A percentile compares a stretch with the other conserved stretches of the same genome.
Conservation (phyloP, 805 yeast genomes). For the Cyberlindnera maritima region DNA sequence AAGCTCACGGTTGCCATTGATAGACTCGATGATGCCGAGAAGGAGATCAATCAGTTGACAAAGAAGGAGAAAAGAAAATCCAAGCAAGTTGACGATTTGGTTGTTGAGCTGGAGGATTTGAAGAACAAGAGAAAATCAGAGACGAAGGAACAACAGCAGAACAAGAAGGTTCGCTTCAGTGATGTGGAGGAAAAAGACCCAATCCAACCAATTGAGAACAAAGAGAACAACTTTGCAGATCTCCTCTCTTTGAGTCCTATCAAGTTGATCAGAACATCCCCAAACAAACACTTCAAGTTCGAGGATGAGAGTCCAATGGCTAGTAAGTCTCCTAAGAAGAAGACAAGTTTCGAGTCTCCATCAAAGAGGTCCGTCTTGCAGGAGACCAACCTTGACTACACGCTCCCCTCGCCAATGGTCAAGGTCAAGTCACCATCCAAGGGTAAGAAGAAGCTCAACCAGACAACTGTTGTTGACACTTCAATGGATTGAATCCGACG, state of each 20-base stretch:
- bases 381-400: slow-evolving; percentile 16
- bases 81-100: slow-evolving; percentile 15
- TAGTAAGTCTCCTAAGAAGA: slow-evolving; percentile 7
- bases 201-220: slow-evolving; percentile 1
- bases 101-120: slow-evolving; percentile 2
- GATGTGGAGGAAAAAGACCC: slow-evolving; percentile 16
- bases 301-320: slow-evolving; percentile 11
- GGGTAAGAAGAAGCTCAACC: slow-evolving; percentile 18
- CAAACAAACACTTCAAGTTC: slow-evolving; percentile 21
- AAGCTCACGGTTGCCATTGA: slow-evolving; percentile 6
- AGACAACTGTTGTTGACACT: slow-evolving; percentile 9
- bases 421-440: slow-evolving; percentile 17
- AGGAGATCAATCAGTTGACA: slow-evolving; percentile 11
- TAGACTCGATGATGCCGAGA: slow-evolving; percentile 12
- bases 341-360: slow-evolving; percentile 12
- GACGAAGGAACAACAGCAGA: background rate
- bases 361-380: slow-evolving; percentile 12
- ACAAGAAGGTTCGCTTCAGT: slow-evolving; percentile 16
- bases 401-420: slow-evolving; percentile 11
- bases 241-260: slow-evolving; percentile 19
- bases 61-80: slow-evolving; percentile 18
- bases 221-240: slow-evolving; percentile 8
- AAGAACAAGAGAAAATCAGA: slow-evolving; percentile 21
- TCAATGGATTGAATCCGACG: slow-evolving; percentile 8
- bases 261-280: slow-evolving; percentile 14